phyloP scores from a whole-genome alignment of 2,329 filamentous ascomycete species.

The Ilyonectria destructans region DNA sequence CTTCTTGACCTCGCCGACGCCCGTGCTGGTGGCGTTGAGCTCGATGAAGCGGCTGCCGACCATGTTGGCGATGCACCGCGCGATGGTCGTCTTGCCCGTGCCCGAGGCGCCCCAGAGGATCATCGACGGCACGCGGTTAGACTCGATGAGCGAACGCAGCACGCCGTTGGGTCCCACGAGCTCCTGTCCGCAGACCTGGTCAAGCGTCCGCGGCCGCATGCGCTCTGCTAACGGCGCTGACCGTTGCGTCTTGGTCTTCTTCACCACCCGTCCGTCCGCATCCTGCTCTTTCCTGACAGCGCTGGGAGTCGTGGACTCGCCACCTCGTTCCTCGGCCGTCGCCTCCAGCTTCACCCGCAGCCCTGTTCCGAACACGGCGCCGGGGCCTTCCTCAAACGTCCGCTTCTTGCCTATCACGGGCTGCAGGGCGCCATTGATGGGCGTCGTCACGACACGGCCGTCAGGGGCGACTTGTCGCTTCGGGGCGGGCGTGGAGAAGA shows the following conservation, averaged over 20 bases:
- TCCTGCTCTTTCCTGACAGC: constrained; percentile 28
- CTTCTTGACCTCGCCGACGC: constrained; percentile 93
- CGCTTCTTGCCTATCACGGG: constrained; percentile 64
- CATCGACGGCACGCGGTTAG: constrained; percentile 92
- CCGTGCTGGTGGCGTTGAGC: constrained; percentile 93
- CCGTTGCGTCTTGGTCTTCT: constrained; percentile 79
- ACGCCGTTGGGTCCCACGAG: constrained; percentile 90
- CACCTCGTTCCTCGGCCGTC: constrained; percentile 22
- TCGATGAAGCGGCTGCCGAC: constrained; percentile 92
- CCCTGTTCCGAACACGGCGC: constrained; percentile 44
- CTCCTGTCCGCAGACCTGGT: constrained; percentile 93
- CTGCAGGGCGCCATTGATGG: constrained; percentile 52
- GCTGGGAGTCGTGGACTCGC: constrained; percentile 8
- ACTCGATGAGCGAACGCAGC: constrained; percentile 87
- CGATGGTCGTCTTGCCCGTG: constrained; percentile 93
- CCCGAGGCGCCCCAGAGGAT: constrained; percentile 91
- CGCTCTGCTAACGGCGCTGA: constrained; percentile 92
- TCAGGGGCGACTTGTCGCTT: constrained; percentile 65
- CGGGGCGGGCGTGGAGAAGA: constrained; percentile 75
- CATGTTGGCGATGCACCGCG: constrained; percentile 87
- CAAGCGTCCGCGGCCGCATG: constrained; percentile 88
- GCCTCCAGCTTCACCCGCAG: constrained; percentile 14
- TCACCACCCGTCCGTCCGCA: constrained; percentile 63
- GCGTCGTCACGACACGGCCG: constrained; percentile 52
- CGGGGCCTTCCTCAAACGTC: constrained; percentile 70